These are phyloP conservation scores for Kalanchoe fedtschenkoi DNA, from an alignment of 164 flowering plant genomes.

Conservation along the genomic window DNA sequence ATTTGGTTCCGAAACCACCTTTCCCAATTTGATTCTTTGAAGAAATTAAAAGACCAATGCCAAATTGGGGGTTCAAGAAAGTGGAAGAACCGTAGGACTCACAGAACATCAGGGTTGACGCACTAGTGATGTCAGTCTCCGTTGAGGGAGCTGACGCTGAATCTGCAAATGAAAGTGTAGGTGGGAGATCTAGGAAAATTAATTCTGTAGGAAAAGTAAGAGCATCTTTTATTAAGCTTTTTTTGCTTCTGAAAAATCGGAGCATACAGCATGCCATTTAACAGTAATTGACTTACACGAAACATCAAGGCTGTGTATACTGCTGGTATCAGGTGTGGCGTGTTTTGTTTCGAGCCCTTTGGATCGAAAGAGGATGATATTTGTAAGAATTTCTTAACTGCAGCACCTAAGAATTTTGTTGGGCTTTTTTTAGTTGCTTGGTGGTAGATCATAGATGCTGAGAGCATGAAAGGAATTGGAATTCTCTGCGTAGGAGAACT, in stretches of 20 bases:
- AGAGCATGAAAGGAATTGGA: neutral
- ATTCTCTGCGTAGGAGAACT: neutral
- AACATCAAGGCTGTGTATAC: neutral
- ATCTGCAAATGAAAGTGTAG: constrained; percentile 18
- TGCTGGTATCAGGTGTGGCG: neutral
- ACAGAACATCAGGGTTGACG: constrained; percentile 18
- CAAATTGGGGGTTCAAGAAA: constrained; percentile 14
- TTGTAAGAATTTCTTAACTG: constrained; percentile 1
- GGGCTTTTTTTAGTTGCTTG: constrained; percentile 1
- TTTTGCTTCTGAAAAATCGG: neutral
- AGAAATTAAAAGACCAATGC: constrained; percentile 18
- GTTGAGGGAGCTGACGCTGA: constrained; percentile 26
- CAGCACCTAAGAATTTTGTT: neutral
- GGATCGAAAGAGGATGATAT: neutral
- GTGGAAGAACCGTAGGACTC: constrained; percentile 22
- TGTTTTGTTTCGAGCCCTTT: neutral
- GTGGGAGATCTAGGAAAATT: too few relatives aligned
- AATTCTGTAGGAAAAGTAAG: neutral
- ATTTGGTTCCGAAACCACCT: constrained; percentile 60
- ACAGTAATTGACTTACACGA: neutral
- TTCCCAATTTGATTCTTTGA: constrained; percentile 46
- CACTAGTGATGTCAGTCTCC: constrained; percentile 20
- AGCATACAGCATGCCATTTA: neutral
- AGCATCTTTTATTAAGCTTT: neutral
- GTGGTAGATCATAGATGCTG: neutral